phyloP scores from a whole-genome alignment of 768 basidiomycete species.

The Lactarius vividus region DNA sequence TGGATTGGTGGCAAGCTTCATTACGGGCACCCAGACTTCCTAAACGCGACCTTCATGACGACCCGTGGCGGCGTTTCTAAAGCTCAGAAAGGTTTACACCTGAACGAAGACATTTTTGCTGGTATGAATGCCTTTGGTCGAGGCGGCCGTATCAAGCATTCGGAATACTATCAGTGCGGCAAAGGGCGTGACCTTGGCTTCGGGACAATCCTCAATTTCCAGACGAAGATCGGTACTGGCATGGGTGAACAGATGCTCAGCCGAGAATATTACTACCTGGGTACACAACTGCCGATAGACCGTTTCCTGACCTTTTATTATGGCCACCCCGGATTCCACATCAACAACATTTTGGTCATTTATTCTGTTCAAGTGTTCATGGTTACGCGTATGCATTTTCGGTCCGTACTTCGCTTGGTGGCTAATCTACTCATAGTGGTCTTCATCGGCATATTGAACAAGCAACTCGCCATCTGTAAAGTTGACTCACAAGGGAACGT shows the following conservation, averaged over 20 bases:
- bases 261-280: conserved; percentile 98
- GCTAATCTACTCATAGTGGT: conserved; percentile 51
- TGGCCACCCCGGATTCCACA: conserved; percentile 98
- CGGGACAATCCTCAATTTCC: conserved; percentile 98
- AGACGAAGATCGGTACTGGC: conserved; percentile 99
- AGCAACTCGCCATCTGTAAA: conserved; percentile 84
- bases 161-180: conserved; percentile 99
- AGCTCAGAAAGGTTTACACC: conserved; percentile 96
- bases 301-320: conserved; percentile 99
- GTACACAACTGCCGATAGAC: conserved; percentile 96
- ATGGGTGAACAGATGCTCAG: conserved; percentile 99
- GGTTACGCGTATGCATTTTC: conserved; percentile 70
- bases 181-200: conserved; percentile 99
- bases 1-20: conserved; percentile 99
- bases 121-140: conserved; percentile 99
- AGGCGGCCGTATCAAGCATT: conserved; percentile 98
- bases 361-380: conserved; percentile 98
- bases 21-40: conserved; percentile 99
- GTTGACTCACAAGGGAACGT: conserved; percentile 79
- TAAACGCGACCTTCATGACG: conserved; percentile 97
- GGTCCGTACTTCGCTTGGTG: not conserved
- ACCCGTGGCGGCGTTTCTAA: conserved; percentile 99
- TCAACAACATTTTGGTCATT: conserved; percentile 99
- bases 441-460: conserved; percentile 95
- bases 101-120: conserved; percentile 99